Evolutionary conservation across 768 basidiomycete genomes (phyloP), one percentile per base, ranked within the genome.

Genomic region (Phaeotremella fagi): DNA sequence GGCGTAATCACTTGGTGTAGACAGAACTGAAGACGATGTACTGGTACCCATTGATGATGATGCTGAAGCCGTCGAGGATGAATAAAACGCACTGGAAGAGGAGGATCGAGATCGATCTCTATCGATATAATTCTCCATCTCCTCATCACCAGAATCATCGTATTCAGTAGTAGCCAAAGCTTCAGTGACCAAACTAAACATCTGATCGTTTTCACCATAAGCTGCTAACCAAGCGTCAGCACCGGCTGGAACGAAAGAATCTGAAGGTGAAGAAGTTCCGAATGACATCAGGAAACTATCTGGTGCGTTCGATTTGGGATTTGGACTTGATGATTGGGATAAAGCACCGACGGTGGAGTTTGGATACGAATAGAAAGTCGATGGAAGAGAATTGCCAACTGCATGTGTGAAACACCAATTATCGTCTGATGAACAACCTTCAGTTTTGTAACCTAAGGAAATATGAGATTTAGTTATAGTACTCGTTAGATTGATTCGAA

Each of bases 401-500:
- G 82, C 82, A 2, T 77, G 70, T 48, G 77, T 80, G 77, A 87
- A 86, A 63, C 85, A 87, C 86, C 85, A 87, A 6, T 80, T 83
- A 12, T 77, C 76, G 53, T 85, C 83, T 18, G 75, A 68, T 5
- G 78, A 75, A 55, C 84, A 86, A 7, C 73, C 77, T 63, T 86
- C 86, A 56, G 81, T 84, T 50, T 78, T 76, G 59, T 83, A 85
- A 2, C 82, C 82, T 84, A 48, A 26, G n/a, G 24, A 37, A 7
- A n/a, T 33, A 7, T n/a, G n/a, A n/a, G n/a, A n/a, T n/a, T n/a
- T n/a, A n/a, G n/a, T n/a, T n/a, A n/a, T n/a, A n/a, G n/a, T n/a
- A n/a, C n/a, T n/a, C n/a, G n/a, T n/a, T n/a, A n/a, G n/a, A n/a
- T n/a, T n/a, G n/a, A n/a, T n/a, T n/a, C n/a, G n/a, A 1, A 66